Evolutionary conservation across 495 filamentous ascomycete species (phyloP).

Genomic region (Aspergillus bridgeri): DNA sequence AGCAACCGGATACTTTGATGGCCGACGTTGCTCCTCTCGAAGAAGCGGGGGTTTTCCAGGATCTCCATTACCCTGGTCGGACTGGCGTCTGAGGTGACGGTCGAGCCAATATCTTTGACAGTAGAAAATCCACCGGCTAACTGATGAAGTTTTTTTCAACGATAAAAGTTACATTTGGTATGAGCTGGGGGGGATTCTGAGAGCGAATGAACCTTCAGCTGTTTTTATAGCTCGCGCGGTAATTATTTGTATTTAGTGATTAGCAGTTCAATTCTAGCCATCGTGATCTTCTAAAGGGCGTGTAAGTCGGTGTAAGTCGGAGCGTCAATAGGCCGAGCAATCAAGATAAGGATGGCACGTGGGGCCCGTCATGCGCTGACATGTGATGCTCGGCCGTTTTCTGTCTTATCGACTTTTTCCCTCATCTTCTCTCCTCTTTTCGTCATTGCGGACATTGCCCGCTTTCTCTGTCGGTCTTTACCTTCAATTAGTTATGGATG

Average conservation of each 20-base stretch:
- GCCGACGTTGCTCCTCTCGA: slow-evolving; percentile 7
- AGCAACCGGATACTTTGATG: slow-evolving; percentile 14
- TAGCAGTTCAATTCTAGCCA: neutral
- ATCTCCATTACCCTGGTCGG: neutral
- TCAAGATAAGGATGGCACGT: neutral
- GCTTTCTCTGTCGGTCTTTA: neutral
- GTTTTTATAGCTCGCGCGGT: neutral
- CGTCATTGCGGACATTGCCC: neutral
- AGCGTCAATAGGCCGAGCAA: neutral
- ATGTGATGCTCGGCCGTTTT: slow-evolving; percentile 16
- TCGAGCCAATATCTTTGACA: neutral
- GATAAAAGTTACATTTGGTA: neutral
- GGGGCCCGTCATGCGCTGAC: slow-evolving; percentile 5
- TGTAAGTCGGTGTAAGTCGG: neutral
- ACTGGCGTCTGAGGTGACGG: neutral
- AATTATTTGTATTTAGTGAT: neutral
- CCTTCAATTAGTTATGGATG: neutral
- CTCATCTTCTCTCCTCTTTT: neutral
- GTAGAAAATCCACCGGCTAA: neutral
- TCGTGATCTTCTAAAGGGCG: neutral
- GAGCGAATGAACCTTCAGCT: neutral
- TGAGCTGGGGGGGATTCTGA: neutral
- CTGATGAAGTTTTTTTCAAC: neutral
- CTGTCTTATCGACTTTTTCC: neutral
- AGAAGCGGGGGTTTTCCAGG: neutral